A percentile compares a stretch with the other conserved stretches of the same genome.
Conservation (phyloP, 2,329 filamentous ascomycete genomes). For the Paraconiothyrium sp. region DNA sequence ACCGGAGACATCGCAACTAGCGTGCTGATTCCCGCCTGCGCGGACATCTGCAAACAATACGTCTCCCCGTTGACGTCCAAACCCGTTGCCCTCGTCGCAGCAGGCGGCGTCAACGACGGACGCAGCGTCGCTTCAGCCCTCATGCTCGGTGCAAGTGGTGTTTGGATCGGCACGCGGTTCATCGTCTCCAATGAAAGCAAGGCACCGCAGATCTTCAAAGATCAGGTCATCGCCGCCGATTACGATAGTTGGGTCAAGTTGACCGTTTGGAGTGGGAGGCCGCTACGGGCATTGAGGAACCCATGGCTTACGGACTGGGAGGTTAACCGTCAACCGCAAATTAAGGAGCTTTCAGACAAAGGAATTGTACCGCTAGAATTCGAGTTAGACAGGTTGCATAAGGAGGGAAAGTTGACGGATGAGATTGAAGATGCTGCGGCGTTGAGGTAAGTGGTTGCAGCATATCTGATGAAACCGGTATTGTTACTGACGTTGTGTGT, state of each 20-base stretch:
- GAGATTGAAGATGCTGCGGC: constrained; percentile 39
- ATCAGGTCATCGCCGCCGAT: background rate
- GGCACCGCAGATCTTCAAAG: background rate
- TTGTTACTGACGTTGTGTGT: background rate
- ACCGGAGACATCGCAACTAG: constrained; percentile 42
- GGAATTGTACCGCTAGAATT: constrained; percentile 34
- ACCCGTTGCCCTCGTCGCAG: constrained; percentile 34
- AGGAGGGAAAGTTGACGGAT: constrained; percentile 35
- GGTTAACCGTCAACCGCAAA: constrained; percentile 34
- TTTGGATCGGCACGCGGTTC: constrained; percentile 43
- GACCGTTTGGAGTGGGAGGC: constrained; percentile 35
- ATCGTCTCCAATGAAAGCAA: constrained; percentile 29
- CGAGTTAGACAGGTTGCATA: constrained; percentile 36
- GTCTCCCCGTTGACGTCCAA: constrained; percentile 33
- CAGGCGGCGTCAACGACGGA: constrained; percentile 39
- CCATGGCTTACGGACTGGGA: constrained; percentile 40
- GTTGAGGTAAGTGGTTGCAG: constrained; percentile 28
- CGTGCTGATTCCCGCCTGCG: constrained; percentile 39
- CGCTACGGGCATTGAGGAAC: constrained; percentile 34
- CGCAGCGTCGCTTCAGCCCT: constrained; percentile 36
- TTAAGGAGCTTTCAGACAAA: constrained; percentile 32
- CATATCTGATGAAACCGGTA: background rate
- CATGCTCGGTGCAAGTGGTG: constrained; percentile 38
- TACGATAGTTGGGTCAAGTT: background rate
- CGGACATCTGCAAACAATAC: constrained; percentile 38